Conservation (phyloP, 2,329 filamentous ascomycete species). For the Endoconidiophora laricicola region DNA sequence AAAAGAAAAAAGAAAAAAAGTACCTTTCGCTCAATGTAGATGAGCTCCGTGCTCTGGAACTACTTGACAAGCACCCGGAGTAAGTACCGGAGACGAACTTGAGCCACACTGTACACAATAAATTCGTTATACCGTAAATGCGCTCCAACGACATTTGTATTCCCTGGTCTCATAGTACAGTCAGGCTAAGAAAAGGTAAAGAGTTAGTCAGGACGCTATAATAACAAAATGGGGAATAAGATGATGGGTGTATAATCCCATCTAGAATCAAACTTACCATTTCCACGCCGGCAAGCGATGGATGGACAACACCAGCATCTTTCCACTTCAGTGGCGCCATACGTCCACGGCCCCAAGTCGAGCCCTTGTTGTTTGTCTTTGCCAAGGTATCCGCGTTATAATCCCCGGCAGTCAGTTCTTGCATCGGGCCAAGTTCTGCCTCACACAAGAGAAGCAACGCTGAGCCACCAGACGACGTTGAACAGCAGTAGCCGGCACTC, state of each 20-base stretch:
- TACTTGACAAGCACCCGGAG: conserved; percentile 41
- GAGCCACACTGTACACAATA: conserved; percentile 52
- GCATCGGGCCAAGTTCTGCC: conserved; percentile 55
- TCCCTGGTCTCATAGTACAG: conserved; percentile 26
- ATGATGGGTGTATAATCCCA: not conserved
- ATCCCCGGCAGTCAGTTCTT: conserved; percentile 35
- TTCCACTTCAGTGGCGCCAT: conserved; percentile 56
- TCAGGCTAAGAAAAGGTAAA: conserved; percentile 29
- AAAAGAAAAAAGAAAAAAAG: no score
- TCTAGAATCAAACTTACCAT: conserved; percentile 37
- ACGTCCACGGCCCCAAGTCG: conserved; percentile 54
- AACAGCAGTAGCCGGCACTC: conserved; percentile 60
- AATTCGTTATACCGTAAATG: conserved; percentile 55
- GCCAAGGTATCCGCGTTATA: conserved; percentile 50
- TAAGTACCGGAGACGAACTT: conserved; percentile 54
- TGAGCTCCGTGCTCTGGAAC: not conserved
- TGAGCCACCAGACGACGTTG: conserved; percentile 44
- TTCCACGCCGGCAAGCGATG: conserved; percentile 46
- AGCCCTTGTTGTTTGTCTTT: conserved; percentile 39
- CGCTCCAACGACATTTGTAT: conserved; percentile 29
- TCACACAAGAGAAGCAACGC: conserved; percentile 71
- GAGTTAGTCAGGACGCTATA: not conserved
- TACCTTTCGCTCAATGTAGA: no score
- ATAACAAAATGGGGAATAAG: not conserved
- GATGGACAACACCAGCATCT: conserved; percentile 51